These are phyloP conservation scores for Takakia lepidozioides DNA, from an alignment of 225 moss, liverwort and hornwort genomes.

Conservation along the genomic window DNA sequence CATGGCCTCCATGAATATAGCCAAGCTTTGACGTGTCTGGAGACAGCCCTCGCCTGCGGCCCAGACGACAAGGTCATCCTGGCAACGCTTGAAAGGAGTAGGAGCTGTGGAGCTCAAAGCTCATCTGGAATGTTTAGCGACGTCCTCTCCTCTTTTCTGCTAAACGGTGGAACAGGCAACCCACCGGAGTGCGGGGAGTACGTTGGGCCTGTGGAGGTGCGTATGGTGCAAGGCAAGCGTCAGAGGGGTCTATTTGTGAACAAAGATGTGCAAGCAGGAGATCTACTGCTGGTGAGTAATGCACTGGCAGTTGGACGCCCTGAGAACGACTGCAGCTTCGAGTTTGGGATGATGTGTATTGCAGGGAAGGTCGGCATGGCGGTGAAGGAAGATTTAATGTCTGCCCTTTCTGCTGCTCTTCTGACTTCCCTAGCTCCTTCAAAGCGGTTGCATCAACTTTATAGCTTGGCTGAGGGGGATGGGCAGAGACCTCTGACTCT, in stretches of 20 bases:
- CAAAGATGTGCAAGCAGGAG: slow-evolving; percentile 63
- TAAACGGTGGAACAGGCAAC: slow-evolving; percentile 36
- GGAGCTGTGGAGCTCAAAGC: slow-evolving; percentile 53
- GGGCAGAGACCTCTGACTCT: slow-evolving; percentile 22
- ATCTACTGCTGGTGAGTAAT: slow-evolving; percentile 81
- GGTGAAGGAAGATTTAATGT: slow-evolving; percentile 28
- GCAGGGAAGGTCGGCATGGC: slow-evolving; percentile 29
- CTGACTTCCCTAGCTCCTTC: slow-evolving; percentile 35
- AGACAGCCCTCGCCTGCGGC: slow-evolving; percentile 34
- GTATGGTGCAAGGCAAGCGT: slow-evolving; percentile 26
- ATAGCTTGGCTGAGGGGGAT: slow-evolving; percentile 18
- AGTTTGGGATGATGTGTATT: slow-evolving; percentile 26
- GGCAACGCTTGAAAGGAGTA: slow-evolving; percentile 53
- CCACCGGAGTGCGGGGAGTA: slow-evolving; percentile 68
- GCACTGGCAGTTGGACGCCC: slow-evolving; percentile 50
- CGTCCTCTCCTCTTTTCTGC: slow-evolving; percentile 53
- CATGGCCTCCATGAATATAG: slow-evolving; percentile 65
- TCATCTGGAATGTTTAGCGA: slow-evolving; percentile 57
- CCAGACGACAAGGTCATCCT: slow-evolving; percentile 44
- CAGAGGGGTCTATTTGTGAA: slow-evolving; percentile 69
- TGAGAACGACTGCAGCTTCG: slow-evolving; percentile 18
- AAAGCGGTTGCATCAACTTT: slow-evolving; percentile 39
- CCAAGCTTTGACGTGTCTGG: slow-evolving; percentile 46
- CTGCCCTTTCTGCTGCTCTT: slow-evolving; percentile 29
- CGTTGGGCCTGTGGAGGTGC: slow-evolving; percentile 65